Conservation (phyloP, 2,329 filamentous ascomycete species). For the Apiospora hydei region DNA sequence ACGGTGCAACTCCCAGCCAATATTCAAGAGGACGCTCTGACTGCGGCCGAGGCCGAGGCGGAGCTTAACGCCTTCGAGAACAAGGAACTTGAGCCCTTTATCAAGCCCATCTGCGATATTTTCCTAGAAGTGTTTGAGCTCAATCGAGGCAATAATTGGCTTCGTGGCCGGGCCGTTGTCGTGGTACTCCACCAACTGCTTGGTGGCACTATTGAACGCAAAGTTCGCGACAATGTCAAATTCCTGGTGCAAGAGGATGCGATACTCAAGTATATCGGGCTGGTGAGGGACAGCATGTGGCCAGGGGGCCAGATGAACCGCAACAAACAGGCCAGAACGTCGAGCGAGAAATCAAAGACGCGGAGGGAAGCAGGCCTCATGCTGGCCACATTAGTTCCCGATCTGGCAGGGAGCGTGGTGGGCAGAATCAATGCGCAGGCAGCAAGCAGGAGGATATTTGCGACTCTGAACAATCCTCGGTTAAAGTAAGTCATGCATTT, state of each 20-base stretch:
- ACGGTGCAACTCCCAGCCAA: constrained; percentile 62
- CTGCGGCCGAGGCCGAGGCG: constrained; percentile 83
- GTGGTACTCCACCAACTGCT: constrained; percentile 95
- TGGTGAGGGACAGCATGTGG: constrained; percentile 83
- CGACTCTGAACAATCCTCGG: constrained; percentile 87
- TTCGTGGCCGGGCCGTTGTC: constrained; percentile 92
- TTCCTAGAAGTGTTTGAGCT: constrained; percentile 96
- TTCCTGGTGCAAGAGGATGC: constrained; percentile 79
- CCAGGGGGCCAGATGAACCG: constrained; percentile 68
- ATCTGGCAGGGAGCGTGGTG: constrained; percentile 91
- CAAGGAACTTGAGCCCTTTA: constrained; percentile 89
- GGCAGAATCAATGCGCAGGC: constrained; percentile 90
- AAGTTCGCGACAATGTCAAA: constrained; percentile 85
- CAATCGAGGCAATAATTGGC: constrained; percentile 95
- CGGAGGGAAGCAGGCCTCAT: constrained; percentile 88
- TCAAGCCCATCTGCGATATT: constrained; percentile 97
- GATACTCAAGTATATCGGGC: constrained; percentile 75
- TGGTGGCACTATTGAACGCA: constrained; percentile 94
- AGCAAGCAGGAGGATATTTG: constrained; percentile 87
- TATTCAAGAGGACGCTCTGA: constrained; percentile 56
- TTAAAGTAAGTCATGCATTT: constrained; percentile 74
- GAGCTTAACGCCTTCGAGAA: constrained; percentile 94
- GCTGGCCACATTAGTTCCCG: constrained; percentile 87
- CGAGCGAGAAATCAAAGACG: constrained; percentile 78
- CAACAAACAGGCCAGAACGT: constrained; percentile 63